Conservation (phyloP, 306 rosid species). For the Cyamopsis tetragonoloba region DNA sequence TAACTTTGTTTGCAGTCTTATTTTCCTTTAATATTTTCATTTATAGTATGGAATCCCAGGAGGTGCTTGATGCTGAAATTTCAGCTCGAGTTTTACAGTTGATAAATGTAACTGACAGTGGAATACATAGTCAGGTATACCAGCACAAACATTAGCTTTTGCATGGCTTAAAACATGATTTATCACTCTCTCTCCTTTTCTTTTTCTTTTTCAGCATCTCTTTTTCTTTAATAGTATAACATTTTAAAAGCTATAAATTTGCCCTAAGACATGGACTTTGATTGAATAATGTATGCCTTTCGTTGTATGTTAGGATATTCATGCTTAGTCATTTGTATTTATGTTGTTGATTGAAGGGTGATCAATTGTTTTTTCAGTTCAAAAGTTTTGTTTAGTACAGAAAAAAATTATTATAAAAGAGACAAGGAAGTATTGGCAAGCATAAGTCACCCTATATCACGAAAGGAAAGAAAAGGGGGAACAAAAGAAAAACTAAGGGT, state of each 20-base stretch:
- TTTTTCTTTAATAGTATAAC: not conserved
- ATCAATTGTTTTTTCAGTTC: not conserved
- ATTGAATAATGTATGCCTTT: not conserved
- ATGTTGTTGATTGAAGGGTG: not conserved
- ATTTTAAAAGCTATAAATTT: slow-evolving; percentile 13
- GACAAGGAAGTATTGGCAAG: not conserved
- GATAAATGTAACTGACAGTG: slow-evolving; percentile 87
- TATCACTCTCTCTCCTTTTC: not conserved
- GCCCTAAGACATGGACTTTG: not conserved
- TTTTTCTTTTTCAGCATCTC: too few species aligned
- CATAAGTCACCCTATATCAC: not conserved
- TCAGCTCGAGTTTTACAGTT: slow-evolving; percentile 95
- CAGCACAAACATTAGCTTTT: not conserved
- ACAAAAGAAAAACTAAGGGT: not conserved
- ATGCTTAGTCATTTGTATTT: not conserved
- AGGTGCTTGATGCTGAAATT: slow-evolving; percentile 94
- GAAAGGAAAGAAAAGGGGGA: not conserved
- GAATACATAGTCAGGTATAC: slow-evolving; percentile 88
- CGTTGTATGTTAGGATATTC: not conserved
- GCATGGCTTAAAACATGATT: not conserved
- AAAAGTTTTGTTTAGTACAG: not conserved
- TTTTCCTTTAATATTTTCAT: slow-evolving; percentile 26
- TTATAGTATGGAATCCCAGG: slow-evolving; percentile 83
- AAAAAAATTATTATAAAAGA: too few species aligned
- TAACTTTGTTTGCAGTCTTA: not conserved